Evolutionary conservation across 1,139 yeast genomes (phyloP).

Genomic region (Kurtzmaniella quercitrusa): DNA sequence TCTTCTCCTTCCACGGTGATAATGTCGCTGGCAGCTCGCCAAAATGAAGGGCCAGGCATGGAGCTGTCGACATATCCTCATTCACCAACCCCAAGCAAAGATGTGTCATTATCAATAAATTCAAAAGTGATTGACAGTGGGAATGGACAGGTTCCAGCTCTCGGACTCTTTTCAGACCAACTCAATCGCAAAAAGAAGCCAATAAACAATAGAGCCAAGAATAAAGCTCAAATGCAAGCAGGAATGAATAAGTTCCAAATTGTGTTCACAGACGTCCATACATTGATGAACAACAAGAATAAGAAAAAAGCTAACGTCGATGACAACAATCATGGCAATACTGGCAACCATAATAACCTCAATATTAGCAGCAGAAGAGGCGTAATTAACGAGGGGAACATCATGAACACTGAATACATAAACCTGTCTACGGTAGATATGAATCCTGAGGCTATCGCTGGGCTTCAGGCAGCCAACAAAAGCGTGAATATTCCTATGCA

Average conservation of each 20-base stretch:
- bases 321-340: constrained; percentile 8
- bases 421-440: neutral
- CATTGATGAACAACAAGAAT: constrained; percentile 36
- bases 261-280: constrained; percentile 48
- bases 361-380: constrained; percentile 3
- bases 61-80: constrained; percentile 18
- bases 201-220: constrained; percentile 6
- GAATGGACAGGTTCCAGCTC: constrained; percentile 26
- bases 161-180: constrained; percentile 41
- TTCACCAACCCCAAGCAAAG: constrained; percentile 42
- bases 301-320: constrained; percentile 16
- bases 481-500: neutral
- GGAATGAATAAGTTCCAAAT: constrained; percentile 52
- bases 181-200: constrained; percentile 12
- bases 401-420: neutral
- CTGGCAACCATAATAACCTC: neutral
- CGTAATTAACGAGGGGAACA: constrained; percentile 10
- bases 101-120: constrained; percentile 8
- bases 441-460: neutral
- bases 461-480: neutral
- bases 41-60: constrained; percentile 11
- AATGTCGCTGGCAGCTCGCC: constrained; percentile 15
- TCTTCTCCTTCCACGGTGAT: constrained; percentile 34
- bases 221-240: constrained; percentile 36
- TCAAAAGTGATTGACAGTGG: constrained; percentile 8